phyloP scores from a whole-genome alignment of 1,284 basidiomycete species.

The Anthracocystis panici-leucophaei region DNA sequence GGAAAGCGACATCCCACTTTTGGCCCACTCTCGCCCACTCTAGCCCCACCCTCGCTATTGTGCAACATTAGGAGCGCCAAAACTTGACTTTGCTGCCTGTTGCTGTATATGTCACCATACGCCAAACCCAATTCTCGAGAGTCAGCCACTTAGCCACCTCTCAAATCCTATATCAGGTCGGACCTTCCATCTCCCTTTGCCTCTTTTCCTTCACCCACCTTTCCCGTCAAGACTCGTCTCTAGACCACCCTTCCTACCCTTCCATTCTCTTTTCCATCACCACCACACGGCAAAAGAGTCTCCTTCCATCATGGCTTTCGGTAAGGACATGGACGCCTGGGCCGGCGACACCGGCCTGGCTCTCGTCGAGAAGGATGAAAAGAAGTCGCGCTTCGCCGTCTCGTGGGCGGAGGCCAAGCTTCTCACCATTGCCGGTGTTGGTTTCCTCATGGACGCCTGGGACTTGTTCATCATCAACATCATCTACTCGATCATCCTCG shows the following conservation, averaged over 20 bases:
- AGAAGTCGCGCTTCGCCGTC: slow-evolving; percentile 52
- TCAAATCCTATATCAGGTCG: slow-evolving; percentile 31
- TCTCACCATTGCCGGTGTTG: slow-evolving; percentile 64
- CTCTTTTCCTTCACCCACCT: background rate
- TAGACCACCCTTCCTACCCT: slow-evolving; percentile 1
- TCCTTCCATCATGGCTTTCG: slow-evolving; percentile 56
- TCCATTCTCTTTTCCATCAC: background rate
- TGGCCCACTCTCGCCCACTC: no score
- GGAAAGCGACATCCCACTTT: no score
- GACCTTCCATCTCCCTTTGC: background rate
- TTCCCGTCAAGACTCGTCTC: background rate
- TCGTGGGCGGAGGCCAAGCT: slow-evolving; percentile 65
- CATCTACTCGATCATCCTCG: slow-evolving; percentile 64
- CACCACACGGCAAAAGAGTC: slow-evolving; percentile 4
- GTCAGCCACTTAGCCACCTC: slow-evolving; percentile 6
- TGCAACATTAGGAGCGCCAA: no score
- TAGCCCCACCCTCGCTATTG: no score
- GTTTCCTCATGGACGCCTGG: slow-evolving; percentile 67
- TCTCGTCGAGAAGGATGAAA: slow-evolving; percentile 59
- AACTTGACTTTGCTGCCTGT: no score
- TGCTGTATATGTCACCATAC: background rate
- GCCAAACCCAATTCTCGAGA: background rate
- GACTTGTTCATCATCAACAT: slow-evolving; percentile 68
- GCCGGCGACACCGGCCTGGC: slow-evolving; percentile 56
- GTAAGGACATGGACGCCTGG: slow-evolving; percentile 63